phyloP scores from a whole-genome alignment of 768 basidiomycete species.

The Hericium coralloides region DNA sequence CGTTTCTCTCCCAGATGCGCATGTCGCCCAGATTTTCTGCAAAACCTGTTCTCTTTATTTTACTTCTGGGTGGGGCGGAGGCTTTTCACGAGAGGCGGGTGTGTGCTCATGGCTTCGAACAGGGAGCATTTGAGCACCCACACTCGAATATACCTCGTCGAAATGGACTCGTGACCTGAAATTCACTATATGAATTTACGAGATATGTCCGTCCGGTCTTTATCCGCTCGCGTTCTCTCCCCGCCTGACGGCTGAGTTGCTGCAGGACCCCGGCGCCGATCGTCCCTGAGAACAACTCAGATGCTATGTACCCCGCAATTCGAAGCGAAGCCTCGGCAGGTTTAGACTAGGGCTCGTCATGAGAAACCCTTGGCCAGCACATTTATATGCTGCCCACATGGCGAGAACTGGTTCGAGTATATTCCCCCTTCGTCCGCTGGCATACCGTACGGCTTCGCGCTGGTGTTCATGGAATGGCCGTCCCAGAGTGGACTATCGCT shows the following conservation, averaged over 20 bases:
- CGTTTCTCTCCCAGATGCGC: too few relatives aligned
- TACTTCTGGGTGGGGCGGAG: too few relatives aligned
- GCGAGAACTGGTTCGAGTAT: not conserved
- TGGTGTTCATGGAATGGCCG: constrained; percentile 12
- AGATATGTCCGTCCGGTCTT: not conserved
- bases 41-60: too few relatives aligned
- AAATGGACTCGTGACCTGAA: too few relatives aligned
- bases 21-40: too few relatives aligned
- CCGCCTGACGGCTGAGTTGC: not conserved
- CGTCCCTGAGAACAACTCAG: not conserved
- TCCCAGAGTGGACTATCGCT: constrained; percentile 44
- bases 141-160: too few relatives aligned
- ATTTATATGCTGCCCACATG: not conserved
- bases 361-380: not conserved
- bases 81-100: too few relatives aligned
- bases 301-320: not conserved
- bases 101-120: too few relatives aligned
- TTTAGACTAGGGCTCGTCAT: not conserved
- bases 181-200: not conserved
- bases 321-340: not conserved
- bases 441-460: not conserved
- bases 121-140: too few relatives aligned
- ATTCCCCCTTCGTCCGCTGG: not conserved
- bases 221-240: not conserved
- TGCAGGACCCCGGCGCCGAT: not conserved